Conservation (phyloP, 2,329 filamentous ascomycete genomes). For the Claviceps sp. region DNA sequence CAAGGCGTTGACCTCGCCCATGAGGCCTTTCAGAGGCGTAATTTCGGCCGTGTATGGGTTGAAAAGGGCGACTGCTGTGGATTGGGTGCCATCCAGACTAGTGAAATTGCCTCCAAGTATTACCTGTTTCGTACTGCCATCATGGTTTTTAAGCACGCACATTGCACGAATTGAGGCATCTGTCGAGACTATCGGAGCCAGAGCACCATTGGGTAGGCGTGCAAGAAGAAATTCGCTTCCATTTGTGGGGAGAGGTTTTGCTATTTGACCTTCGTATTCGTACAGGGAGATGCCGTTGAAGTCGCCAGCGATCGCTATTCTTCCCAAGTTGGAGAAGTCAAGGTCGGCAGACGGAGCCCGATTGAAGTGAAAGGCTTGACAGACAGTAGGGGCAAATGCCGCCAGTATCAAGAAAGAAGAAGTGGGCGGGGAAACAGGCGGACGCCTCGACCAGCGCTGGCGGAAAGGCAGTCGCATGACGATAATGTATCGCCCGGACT, state of each 20-base stretch:
- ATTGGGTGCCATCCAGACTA: constrained; percentile 63
- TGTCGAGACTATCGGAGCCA: constrained; percentile 58
- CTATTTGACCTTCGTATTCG: constrained; percentile 67
- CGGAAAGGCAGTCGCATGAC: constrained; percentile 36
- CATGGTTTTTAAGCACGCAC: constrained; percentile 60
- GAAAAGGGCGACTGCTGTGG: constrained; percentile 69
- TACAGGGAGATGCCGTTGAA: constrained; percentile 88
- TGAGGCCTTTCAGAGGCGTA: constrained; percentile 64
- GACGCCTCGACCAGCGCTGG: constrained; percentile 28
- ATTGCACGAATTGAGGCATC: constrained; percentile 81
- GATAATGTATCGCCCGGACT: constrained; percentile 11
- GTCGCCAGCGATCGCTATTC: constrained; percentile 75
- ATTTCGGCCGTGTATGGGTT: constrained; percentile 59
- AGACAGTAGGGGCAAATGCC: constrained; percentile 27
- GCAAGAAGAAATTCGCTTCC: constrained; percentile 71
- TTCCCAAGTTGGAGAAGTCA: constrained; percentile 64
- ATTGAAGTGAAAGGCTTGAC: constrained; percentile 43
- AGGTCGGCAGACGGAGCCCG: constrained; percentile 57
- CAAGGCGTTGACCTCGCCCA: constrained; percentile 69
- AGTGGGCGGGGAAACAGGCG: constrained; percentile 14
- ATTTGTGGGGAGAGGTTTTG: constrained; percentile 54
- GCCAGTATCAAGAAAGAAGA: constrained; percentile 25
- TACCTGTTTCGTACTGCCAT: constrained; percentile 58
- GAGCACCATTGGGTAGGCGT: constrained; percentile 72
- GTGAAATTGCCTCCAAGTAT: constrained; percentile 94